Base-by-base conservation (phyloP, 768 basidiomycete genomes). In the Mycena rebaudengoi region DNA sequence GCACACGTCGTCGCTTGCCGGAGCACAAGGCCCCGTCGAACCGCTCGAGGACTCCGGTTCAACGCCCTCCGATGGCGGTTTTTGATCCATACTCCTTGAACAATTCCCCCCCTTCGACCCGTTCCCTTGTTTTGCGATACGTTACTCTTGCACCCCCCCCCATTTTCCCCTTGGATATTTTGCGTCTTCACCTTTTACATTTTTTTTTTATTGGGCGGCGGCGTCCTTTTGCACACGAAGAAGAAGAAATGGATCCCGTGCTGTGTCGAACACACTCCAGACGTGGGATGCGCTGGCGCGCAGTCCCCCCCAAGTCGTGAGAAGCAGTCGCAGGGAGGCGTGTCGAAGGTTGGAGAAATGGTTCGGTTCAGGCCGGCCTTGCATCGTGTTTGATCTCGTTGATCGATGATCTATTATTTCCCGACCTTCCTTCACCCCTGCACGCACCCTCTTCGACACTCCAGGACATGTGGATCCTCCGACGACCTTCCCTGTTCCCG, bases 1-100 rank as follows among this genome's bases (percentile, higher is more conserved):
- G 61, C 82, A 85, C 37, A 82, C 88, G 52, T 67, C 66, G 14
- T 60, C 66, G 16, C 62, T 67, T 21, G 62, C 58, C 12, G 62
- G 66, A 26, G 66, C 66, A 4, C 58, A 55, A 13, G 65, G 43
- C 5, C 60, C 60, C 21, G 54, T 90, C 89, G 8, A 89, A 78
- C 69, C 81, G 14, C 35, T 50, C 65, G 29, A 70, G 54, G 59
- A 65, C 28, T n/a, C 60, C 12, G 29, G 41, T 37, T 40, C 85
- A 16, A 80, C 84, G 7, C 78, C 82, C 21, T 83, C 86, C 53
- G 84, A 86, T 70, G 77, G 78, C 41, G 83, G 80, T 48, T 83
- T 77, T 71, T 83, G 76, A 83, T 68, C 53, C 35, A 50, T 72
- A 52, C 68, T n/a, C 12, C 25, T 37, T 39, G n/a, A n/a, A n/a